phyloP scores from a whole-genome alignment of 805 yeast species.

The Clavispora santaluciae region DNA sequence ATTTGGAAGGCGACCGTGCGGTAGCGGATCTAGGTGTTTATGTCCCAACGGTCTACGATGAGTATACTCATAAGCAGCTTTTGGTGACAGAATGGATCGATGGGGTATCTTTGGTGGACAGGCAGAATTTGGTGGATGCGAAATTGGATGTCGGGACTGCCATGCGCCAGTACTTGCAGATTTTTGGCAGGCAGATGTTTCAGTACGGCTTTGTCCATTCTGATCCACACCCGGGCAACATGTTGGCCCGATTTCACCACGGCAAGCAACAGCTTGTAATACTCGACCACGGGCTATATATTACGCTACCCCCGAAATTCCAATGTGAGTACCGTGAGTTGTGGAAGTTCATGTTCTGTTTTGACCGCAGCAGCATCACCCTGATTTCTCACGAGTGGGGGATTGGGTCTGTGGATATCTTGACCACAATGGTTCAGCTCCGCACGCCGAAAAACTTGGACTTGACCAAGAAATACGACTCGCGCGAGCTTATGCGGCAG shows the following conservation, averaged over 20 bases:
- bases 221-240: slow-evolving; percentile 81
- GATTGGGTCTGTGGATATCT: slow-evolving; percentile 56
- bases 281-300: slow-evolving; percentile 72
- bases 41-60: slow-evolving; percentile 50
- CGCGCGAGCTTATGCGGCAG: slow-evolving; percentile 36
- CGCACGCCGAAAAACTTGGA: slow-evolving; percentile 30
- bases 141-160: slow-evolving; percentile 37
- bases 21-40: slow-evolving; percentile 40
- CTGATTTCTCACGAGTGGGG: slow-evolving; percentile 62
- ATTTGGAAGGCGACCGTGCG: slow-evolving; percentile 40
- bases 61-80: slow-evolving; percentile 45
- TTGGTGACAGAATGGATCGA: slow-evolving; percentile 74
- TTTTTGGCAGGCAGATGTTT: slow-evolving; percentile 57
- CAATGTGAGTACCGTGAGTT: slow-evolving; percentile 52
- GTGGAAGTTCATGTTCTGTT: slow-evolving; percentile 59
- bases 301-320: slow-evolving; percentile 47
- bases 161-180: slow-evolving; percentile 47
- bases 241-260: slow-evolving; percentile 45
- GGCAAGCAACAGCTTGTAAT: slow-evolving; percentile 56
- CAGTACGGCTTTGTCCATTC: slow-evolving; percentile 66
- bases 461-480: slow-evolving; percentile 36
- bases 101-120: slow-evolving; percentile 54
- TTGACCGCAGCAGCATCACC: slow-evolving; percentile 44
- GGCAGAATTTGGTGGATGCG: slow-evolving; percentile 34
- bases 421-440: slow-evolving; percentile 52